Conservation (phyloP, 805 yeast genomes). For the Candida golubevii region DNA sequence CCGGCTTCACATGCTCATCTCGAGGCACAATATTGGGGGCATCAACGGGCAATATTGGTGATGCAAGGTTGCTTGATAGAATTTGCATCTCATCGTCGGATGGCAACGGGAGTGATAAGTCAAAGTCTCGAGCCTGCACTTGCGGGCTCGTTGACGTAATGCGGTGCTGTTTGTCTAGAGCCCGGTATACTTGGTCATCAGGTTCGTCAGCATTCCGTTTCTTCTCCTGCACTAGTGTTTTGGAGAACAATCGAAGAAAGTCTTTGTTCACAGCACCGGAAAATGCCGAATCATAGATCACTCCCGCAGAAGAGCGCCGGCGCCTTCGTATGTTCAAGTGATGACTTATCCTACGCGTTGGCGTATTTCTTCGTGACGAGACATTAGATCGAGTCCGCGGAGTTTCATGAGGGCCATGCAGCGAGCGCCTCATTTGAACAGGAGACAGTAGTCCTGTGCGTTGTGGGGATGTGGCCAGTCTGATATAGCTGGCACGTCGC, state of each 20-base stretch:
- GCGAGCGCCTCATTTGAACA: neutral
- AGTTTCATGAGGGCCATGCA: slow-evolving; percentile 1
- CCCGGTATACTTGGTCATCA: slow-evolving; percentile 9
- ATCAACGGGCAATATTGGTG: slow-evolving; percentile 4
- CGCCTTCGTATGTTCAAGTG: slow-evolving; percentile 14
- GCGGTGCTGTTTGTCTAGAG: slow-evolving; percentile 11
- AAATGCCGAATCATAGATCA: slow-evolving; percentile 27
- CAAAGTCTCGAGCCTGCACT: slow-evolving; percentile 16
- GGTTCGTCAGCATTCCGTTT: slow-evolving; percentile 12
- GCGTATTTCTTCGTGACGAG: slow-evolving; percentile 9
- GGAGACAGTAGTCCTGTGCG: neutral
- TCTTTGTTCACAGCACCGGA: slow-evolving; percentile 36
- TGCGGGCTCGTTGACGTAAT: slow-evolving; percentile 11
- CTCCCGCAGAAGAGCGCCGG: slow-evolving; percentile 17
- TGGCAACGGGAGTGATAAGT: slow-evolving; percentile 30
- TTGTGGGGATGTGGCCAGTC: neutral
- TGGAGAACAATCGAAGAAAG: slow-evolving; percentile 33
- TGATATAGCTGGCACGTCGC: slow-evolving; percentile 5
- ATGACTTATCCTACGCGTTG: slow-evolving; percentile 13
- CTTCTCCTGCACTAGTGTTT: slow-evolving; percentile 22
- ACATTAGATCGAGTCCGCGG: slow-evolving; percentile 2
- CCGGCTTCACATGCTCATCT: slow-evolving; percentile 7
- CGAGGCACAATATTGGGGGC: neutral
- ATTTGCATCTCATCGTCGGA: slow-evolving; percentile 13
- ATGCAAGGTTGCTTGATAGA: neutral